phyloP scores from a whole-genome alignment of 2,329 filamentous ascomycete genomes.

The Calonectria leucothoes region DNA sequence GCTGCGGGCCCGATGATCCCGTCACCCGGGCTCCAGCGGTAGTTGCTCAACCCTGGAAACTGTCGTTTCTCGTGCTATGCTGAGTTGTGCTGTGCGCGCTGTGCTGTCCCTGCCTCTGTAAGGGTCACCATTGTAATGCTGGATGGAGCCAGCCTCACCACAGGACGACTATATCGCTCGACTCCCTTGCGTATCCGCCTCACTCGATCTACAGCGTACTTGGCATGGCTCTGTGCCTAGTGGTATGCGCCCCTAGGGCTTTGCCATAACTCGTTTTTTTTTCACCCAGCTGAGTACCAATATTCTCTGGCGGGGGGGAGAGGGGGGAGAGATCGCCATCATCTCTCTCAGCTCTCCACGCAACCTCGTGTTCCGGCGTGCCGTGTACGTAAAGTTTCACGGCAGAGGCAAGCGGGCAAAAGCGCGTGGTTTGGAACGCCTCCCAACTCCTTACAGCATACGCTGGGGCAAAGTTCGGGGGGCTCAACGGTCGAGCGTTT shows the following conservation, averaged over 20 bases:
- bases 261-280: background rate
- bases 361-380: slow-evolving; percentile 1
- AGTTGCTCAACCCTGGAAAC: slow-evolving; percentile 24
- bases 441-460: slow-evolving; percentile 15
- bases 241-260: slow-evolving; percentile 1
- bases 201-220: slow-evolving; percentile 16
- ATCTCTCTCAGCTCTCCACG: slow-evolving; percentile 27
- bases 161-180: background rate
- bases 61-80: slow-evolving; percentile 25
- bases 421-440: slow-evolving; percentile 18
- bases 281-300: background rate
- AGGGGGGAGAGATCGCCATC: slow-evolving; percentile 28
- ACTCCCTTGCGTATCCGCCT: slow-evolving; percentile 39
- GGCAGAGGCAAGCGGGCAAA: slow-evolving; percentile 9
- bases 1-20: slow-evolving; percentile 35
- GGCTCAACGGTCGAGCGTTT: slow-evolving; percentile 37
- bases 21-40: slow-evolving; percentile 30
- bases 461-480: slow-evolving; percentile 14
- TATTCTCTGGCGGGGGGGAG: background rate
- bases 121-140: slow-evolving; percentile 1
- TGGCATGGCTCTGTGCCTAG: background rate
- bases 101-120: slow-evolving; percentile 16
- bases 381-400: background rate
- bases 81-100: slow-evolving; percentile 25
- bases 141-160: slow-evolving; percentile 9